phyloP scores from a whole-genome alignment of 352 stramenopile species.

The Pythium aphanidermatum region DNA sequence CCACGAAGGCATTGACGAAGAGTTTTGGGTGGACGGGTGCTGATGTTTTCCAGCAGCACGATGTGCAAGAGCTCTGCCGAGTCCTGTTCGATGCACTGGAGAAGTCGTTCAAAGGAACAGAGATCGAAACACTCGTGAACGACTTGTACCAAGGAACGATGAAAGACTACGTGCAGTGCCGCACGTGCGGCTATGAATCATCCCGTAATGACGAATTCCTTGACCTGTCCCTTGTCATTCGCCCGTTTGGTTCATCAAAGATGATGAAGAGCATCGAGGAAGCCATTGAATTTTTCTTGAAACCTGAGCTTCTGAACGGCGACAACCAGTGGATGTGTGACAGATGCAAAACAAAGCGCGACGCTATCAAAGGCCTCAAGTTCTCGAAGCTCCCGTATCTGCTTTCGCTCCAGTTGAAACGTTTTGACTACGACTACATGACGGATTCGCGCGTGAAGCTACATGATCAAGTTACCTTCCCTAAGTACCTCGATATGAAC shows the following conservation, averaged over 20 bases:
- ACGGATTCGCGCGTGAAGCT: conserved; percentile 87
- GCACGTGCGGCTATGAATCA: conserved; percentile 77
- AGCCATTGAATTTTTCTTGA: conserved; percentile 83
- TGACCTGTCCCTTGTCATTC: conserved; percentile 87
- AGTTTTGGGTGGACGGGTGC: conserved; percentile 89
- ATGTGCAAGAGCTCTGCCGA: conserved; percentile 88
- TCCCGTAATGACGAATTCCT: conserved; percentile 84
- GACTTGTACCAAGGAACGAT: conserved; percentile 78
- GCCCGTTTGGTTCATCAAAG: conserved; percentile 77
- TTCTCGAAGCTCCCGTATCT: conserved; percentile 86
- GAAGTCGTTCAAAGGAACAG: conserved; percentile 78
- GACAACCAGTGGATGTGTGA: conserved; percentile 91
- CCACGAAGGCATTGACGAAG: conserved; percentile 83
- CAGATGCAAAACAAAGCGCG: conserved; percentile 68
- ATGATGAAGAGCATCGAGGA: conserved; percentile 86
- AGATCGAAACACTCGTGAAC: conserved; percentile 85
- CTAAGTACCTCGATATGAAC: conserved; percentile 89
- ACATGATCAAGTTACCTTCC: conserved; percentile 83
- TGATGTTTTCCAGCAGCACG: conserved; percentile 89
- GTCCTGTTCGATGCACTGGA: conserved; percentile 91
- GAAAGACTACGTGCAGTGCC: conserved; percentile 89
- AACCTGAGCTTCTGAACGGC: conserved; percentile 80
- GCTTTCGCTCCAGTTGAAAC: conserved; percentile 88
- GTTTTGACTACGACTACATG: conserved; percentile 90
- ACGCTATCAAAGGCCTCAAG: conserved; percentile 89